phyloP scores from a whole-genome alignment of 1,284 basidiomycete genomes.

The Marasmius fiardii region DNA sequence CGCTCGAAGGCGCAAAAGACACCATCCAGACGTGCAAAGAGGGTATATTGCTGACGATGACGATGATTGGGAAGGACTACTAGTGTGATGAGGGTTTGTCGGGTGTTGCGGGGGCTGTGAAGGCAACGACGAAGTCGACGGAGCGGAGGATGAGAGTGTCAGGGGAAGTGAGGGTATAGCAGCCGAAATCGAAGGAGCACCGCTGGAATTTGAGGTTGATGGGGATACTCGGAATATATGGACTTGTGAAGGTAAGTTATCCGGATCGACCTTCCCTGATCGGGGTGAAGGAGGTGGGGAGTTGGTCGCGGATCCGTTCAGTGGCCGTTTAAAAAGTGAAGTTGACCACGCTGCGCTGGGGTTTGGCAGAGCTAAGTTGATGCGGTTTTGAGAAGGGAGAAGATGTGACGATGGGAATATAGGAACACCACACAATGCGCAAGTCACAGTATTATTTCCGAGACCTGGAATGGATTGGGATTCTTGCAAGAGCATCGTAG shows the following conservation, averaged over 20 bases:
- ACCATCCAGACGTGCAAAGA: constrained; percentile 76
- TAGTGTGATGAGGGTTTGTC: constrained; percentile 9
- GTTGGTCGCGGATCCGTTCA: constrained; percentile 12
- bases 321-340: constrained; percentile 51
- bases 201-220: constrained; percentile 20
- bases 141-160: constrained; percentile 11
- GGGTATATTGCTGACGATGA: constrained; percentile 59
- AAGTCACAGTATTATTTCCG: constrained; percentile 39
- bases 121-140: constrained; percentile 15
- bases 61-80: constrained; percentile 17
- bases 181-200: constrained; percentile 22
- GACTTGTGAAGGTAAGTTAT: constrained; percentile 40
- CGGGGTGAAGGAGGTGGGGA: constrained; percentile 20
- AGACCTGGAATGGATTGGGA: constrained; percentile 20
- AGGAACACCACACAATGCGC: constrained; percentile 75
- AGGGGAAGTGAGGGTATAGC: constrained; percentile 19
- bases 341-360: constrained; percentile 48
- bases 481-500: constrained; percentile 52
- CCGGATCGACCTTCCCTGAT: constrained; percentile 12
- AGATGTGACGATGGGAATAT: constrained; percentile 39
- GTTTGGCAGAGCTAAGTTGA: constrained; percentile 20
- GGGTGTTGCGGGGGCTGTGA: constrained; percentile 24
- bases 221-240: constrained; percentile 59
- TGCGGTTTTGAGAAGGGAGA: constrained; percentile 19
- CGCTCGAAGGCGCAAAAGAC: constrained; percentile 73